Evolutionary conservation across 805 yeast genomes (phyloP), one percentile per base, ranked within the genome.

Genomic region (Zygotorulaspora chibaensis): DNA sequence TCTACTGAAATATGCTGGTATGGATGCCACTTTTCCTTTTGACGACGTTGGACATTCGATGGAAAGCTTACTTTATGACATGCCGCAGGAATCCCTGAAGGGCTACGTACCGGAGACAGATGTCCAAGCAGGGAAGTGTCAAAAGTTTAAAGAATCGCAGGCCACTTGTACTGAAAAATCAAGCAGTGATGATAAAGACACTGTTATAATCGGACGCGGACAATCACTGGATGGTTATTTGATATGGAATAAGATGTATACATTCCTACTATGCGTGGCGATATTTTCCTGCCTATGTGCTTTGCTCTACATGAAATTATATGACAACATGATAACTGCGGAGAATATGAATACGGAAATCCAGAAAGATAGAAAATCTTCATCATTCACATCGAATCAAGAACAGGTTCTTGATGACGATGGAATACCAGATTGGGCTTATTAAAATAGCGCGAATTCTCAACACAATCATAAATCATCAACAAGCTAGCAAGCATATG

Each of bases 21-120:
- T 46, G 42, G 63, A 59, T 45, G 57, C 61, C 4, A 59, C 63
- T 7, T 51, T 42, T 28, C 57, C 45, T 30, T 59, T 57, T 35
- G 60, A 56, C 26, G 63, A 59, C 20, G 54, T 59, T 16, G 63
- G 63, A 0, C 63, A 59, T 42, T 52, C 61, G 26, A 43, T 59
- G 48, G 68, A 69, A 28, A 62, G 70, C n/a, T 48, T 58, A 15
- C 41, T 50, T 35, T 67, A 61, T 40, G 75, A 65, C 38, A 62
- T 83, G 51, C 59, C 80, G 33, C 77, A 79, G 35, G 78, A 73
- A 40, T 68, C 78, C 37, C 70, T 80, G 29, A 78, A 77, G 59
- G 78, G 77, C 29, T 59, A 72, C 10, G 56, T 82, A 38, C 61
- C 74, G 12, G 82, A 33, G 13, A 28, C 34, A 9, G 38, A 29